phyloP scores from a whole-genome alignment of 148 eudicot species.

The Arbutus unedo region DNA sequence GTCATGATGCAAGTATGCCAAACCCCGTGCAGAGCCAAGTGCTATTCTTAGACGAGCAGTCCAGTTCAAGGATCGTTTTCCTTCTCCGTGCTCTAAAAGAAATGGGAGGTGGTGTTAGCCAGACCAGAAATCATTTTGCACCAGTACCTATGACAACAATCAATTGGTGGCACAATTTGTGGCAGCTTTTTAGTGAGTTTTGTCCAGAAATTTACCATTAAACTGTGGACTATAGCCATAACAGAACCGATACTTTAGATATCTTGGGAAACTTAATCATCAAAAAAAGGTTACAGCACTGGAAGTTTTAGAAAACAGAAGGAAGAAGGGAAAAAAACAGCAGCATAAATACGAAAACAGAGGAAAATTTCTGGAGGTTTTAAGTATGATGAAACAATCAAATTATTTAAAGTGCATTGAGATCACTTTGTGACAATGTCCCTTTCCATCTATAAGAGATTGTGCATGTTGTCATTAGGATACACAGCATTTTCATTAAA shows the following conservation, averaged over 20 bases:
- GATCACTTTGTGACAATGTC: not conserved
- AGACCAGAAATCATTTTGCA: not conserved
- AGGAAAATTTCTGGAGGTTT: not conserved
- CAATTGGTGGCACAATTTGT: not conserved
- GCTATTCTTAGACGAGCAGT: slow-evolving; percentile 70
- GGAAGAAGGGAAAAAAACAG: not conserved
- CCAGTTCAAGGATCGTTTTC: slow-evolving; percentile 57
- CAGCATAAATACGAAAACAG: not conserved
- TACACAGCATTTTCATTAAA: not conserved
- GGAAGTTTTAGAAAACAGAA: not conserved
- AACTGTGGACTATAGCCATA: not conserved
- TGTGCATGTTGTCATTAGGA: not conserved
- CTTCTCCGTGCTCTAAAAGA: slow-evolving; percentile 41
- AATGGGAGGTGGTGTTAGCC: not conserved
- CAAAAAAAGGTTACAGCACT: not conserved
- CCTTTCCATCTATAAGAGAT: not conserved
- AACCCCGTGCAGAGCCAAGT: slow-evolving; percentile 83
- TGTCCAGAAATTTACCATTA: not conserved
- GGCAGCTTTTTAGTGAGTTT: not conserved
- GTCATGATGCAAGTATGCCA: slow-evolving; percentile 95
- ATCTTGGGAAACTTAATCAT: not conserved
- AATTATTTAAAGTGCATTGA: not conserved
- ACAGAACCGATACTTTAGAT: not conserved
- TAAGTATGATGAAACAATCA: not conserved
- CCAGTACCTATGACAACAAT: not conserved